Conservation (phyloP, 1,284 basidiomycete species). For the Fomitopsis pinicola region DNA sequence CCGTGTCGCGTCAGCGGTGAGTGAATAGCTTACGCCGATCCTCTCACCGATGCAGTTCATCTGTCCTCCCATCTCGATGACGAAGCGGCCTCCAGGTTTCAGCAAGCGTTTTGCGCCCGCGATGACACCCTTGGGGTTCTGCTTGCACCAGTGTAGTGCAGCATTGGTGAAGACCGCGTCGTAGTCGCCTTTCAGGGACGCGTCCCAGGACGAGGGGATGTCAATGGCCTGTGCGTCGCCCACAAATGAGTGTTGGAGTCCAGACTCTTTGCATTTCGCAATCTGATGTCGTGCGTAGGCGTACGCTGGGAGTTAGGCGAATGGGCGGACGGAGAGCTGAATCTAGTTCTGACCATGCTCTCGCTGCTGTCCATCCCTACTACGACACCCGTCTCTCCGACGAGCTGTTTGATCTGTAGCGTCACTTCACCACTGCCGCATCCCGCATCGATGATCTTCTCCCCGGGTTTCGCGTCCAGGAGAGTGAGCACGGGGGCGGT, state of each 20-base stretch:
- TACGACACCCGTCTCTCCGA: slow-evolving; percentile 51
- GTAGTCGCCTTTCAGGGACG: slow-evolving; percentile 29
- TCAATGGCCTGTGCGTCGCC: slow-evolving; percentile 49
- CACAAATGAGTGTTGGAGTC: slow-evolving; percentile 42
- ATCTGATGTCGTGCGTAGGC: slow-evolving; percentile 38
- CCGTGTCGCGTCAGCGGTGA: background rate
- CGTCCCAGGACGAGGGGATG: slow-evolving; percentile 24
- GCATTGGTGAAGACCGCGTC: slow-evolving; percentile 79
- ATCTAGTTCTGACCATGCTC: slow-evolving; percentile 56
- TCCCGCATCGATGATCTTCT: slow-evolving; percentile 75
- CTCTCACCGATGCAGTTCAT: slow-evolving; percentile 60
- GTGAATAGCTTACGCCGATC: background rate
- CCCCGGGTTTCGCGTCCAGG: slow-evolving; percentile 58
- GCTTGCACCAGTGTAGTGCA: slow-evolving; percentile 81
- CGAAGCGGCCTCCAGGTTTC: slow-evolving; percentile 66
- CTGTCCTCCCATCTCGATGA: slow-evolving; percentile 77
- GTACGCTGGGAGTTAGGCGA: background rate
- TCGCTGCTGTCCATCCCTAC: slow-evolving; percentile 68
- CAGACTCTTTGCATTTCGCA: slow-evolving; percentile 46
- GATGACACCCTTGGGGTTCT: slow-evolving; percentile 62
- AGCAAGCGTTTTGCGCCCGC: slow-evolving; percentile 54
- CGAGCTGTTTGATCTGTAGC: slow-evolving; percentile 45
- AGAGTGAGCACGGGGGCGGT: slow-evolving; percentile 59
- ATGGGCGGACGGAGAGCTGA: background rate
- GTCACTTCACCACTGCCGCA: slow-evolving; percentile 83